Base-by-base conservation (phyloP, 352 stramenopile species). In the Pythium oligandrum region DNA sequence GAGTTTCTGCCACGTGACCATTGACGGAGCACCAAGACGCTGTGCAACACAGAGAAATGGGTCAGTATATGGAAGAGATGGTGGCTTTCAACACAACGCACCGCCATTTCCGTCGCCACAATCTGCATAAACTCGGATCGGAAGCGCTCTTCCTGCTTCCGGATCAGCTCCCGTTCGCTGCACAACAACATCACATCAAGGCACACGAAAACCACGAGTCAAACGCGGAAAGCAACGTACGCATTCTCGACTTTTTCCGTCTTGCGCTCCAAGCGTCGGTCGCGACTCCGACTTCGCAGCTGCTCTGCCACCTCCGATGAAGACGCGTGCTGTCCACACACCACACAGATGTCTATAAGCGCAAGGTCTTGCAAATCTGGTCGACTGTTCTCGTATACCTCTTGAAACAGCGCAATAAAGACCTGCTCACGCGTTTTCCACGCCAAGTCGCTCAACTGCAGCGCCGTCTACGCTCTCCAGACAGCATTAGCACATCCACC, bases 1-100 rank as follows among this genome's bases (percentile, higher is more conserved):
- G 26, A 88, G 58, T 48, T 78, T 82, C 39, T 85, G 77, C 77
- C 77, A 88, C 9, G 77, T 74, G 46, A 85, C 64, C 54, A 85
- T 55, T 10, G 74, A 40, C 33, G 74, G 71, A 2, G 74, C 73
- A 26, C 77, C 76, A 33, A 87, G 68, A 46, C 76, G 64, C 73
- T 84, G 37, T 17, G 55, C 36, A 51, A 30, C 55, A 31, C 31
- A 6, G 38, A 57, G 12, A 6, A 39, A 48, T 35, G n/a, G 10
- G 11, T 6, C 12, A 12, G 12, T 40, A 43, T 36, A n/a, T 51
- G 55, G 17, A 10, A 9, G 2, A n/a, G 43, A 0, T 42, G 4
- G 11, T 11, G 6, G 43, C 9, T 6, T 12, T 3, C 8, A 9
- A 34, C 26, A 32, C 7, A 4, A 42, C 63, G 17, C 47, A 86